phyloP scores from a whole-genome alignment of 2,329 filamentous ascomycete species.

The Apiospora aurea region DNA sequence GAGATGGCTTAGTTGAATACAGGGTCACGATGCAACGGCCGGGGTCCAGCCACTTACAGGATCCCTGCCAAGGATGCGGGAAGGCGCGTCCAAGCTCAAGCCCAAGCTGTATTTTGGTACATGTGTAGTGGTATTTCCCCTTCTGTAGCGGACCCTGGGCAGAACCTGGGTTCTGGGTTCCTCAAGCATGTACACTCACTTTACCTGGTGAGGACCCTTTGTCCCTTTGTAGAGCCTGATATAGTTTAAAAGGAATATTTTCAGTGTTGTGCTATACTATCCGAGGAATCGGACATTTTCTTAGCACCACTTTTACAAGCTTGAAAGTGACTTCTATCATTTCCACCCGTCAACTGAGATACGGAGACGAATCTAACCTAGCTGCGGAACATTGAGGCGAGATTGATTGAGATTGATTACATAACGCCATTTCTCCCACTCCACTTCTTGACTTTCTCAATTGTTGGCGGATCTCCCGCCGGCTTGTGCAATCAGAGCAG shows the following conservation, averaged over 20 bases:
- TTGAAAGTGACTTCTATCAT: too few species aligned
- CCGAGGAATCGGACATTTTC: too few species aligned
- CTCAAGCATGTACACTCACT: too few species aligned
- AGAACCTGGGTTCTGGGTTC: too few species aligned
- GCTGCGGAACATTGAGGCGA: not conserved
- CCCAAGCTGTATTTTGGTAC: not conserved
- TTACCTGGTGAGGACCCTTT: too few species aligned
- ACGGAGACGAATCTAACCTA: too few species aligned
- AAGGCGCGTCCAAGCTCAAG: not conserved
- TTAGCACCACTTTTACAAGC: too few species aligned
- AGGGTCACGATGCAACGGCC: not conserved
- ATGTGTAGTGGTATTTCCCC: too few species aligned
- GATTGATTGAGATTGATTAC: constrained; percentile 4
- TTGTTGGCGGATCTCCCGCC: not conserved
- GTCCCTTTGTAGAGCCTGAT: too few species aligned
- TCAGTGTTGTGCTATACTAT: not conserved
- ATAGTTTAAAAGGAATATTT: too few species aligned
- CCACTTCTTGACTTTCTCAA: not conserved
- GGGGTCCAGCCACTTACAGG: not conserved
- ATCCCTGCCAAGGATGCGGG: not conserved
- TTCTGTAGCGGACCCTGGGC: not conserved
- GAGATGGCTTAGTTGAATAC: not conserved
- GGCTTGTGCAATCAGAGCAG: not conserved
- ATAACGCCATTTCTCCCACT: not conserved
- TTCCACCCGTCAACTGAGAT: too few species aligned